Percentiles rank a stretch among this genome's conserved stretches.
phyloP scores from a whole-genome alignment of 116 monocot genomes.

The Phalaenopsis hybrid region DNA sequence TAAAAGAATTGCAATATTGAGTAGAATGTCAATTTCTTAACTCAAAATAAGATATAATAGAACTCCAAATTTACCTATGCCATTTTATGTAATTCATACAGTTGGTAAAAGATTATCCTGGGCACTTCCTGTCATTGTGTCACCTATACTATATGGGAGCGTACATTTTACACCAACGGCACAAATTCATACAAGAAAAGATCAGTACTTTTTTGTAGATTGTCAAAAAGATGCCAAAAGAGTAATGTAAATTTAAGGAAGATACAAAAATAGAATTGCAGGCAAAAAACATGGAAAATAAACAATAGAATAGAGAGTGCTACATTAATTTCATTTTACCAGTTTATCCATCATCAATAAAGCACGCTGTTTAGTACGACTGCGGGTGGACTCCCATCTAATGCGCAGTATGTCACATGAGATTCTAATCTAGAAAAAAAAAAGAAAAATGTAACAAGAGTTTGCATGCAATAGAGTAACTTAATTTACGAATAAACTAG shows the following conservation, averaged over 20 bases:
- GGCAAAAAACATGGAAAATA: not conserved
- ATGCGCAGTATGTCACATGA: slow-evolving; percentile 77
- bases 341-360: slow-evolving; percentile 91
- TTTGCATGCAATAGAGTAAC: not conserved
- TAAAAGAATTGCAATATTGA: too few species aligned
- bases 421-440: slow-evolving; percentile 51
- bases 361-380: slow-evolving; percentile 87
- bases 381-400: slow-evolving; percentile 89
- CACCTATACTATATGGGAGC: not conserved
- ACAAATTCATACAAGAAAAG: not conserved
- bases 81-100: too few species aligned
- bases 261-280: too few species aligned
- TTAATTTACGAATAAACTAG: not conserved
- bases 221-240: not conserved
- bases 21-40: too few species aligned
- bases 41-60: too few species aligned
- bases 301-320: not conserved
- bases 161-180: not conserved
- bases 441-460: slow-evolving; percentile 6
- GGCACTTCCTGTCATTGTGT: not conserved
- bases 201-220: not conserved
- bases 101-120: not conserved
- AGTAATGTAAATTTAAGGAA: not conserved
- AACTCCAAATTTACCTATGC: too few species aligned
- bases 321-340: slow-evolving; percentile 28